phyloP scores from a whole-genome alignment of 1,284 basidiomycete species.

The Vanrija sp. region DNA sequence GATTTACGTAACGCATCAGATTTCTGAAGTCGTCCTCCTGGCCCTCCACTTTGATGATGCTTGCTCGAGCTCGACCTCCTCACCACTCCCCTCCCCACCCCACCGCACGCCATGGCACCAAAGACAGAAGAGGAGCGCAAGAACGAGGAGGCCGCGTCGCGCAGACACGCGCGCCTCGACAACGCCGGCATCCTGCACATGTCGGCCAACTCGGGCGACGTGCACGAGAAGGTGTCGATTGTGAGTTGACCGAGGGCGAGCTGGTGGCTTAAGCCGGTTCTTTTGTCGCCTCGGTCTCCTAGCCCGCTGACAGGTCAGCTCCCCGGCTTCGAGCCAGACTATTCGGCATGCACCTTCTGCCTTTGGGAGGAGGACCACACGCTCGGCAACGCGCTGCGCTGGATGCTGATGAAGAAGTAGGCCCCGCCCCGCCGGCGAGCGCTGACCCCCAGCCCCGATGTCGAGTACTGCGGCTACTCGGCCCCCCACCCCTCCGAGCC shows the following conservation, averaged over 20 bases:
- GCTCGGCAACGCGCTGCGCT: slow-evolving; percentile 86
- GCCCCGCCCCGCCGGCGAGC: slow-evolving; percentile 21
- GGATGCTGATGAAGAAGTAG: slow-evolving; percentile 99
- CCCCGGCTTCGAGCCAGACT: slow-evolving; percentile 69
- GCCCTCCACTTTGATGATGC: no score
- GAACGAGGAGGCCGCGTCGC: slow-evolving; percentile 14
- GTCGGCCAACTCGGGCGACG: slow-evolving; percentile 22
- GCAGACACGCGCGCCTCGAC: slow-evolving; percentile 31
- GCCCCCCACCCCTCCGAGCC: slow-evolving; percentile 95
- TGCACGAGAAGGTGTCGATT: slow-evolving; percentile 45
- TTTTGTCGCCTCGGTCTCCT: background rate
- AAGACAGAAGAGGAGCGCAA: slow-evolving; percentile 13
- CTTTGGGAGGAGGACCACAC: slow-evolving; percentile 93
- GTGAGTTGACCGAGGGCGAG: slow-evolving; percentile 24
- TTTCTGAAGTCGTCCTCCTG: no score
- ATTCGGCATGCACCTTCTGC: slow-evolving; percentile 87
- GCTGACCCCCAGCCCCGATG: slow-evolving; percentile 71
- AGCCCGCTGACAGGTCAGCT: slow-evolving; percentile 42
- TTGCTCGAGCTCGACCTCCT: background rate
- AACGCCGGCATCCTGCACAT: slow-evolving; percentile 40
- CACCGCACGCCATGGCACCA: background rate
- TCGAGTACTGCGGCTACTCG: slow-evolving; percentile 98
- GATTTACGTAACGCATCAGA: no score
- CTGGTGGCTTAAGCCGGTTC: background rate
- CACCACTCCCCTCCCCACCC: background rate